These are phyloP conservation scores for Rubia occidens DNA, from an alignment of 305 asterid genomes.

Conservation along the genomic window DNA sequence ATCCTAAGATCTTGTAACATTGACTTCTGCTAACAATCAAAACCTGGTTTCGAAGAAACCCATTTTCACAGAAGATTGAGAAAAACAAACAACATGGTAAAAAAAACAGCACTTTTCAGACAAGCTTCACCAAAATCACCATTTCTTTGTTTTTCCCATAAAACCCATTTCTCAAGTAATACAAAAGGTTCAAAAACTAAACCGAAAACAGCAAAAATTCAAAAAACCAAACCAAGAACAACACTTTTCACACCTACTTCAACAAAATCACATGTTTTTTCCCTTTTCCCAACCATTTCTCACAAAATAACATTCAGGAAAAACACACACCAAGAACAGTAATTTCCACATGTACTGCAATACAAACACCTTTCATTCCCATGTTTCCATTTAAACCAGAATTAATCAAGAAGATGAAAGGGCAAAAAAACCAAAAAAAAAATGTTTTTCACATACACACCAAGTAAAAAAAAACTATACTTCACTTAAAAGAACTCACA, in stretches of 20 bases:
- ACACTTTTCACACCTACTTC: neutral
- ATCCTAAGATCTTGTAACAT: neutral
- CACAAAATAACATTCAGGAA: neutral
- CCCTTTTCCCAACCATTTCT: neutral
- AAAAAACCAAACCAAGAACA: slow-evolving; percentile 1
- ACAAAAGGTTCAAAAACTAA: no score
- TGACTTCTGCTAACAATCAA: neutral
- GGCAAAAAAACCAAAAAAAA: neutral
- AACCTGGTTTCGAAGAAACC: neutral
- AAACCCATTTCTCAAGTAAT: neutral
- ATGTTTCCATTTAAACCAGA: neutral
- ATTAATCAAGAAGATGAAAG: neutral
- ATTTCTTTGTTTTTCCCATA: neutral
- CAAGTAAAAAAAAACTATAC: slow-evolving; percentile 6
- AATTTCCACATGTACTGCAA: neutral
- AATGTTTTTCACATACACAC: slow-evolving; percentile 15
- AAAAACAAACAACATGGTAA: neutral
- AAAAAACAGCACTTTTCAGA: neutral
- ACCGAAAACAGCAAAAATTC: neutral
- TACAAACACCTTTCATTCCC: neutral
- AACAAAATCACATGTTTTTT: neutral
- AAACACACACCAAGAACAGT: neutral
- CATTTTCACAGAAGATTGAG: neutral
- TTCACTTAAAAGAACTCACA: slow-evolving; percentile 1
- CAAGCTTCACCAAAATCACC: neutral